A percentile compares a stretch with the other conserved stretches of the same genome.
Evolutionary conservation across 1,139 yeast genomes (phyloP).

Genomic region (Diutina neorugosa): DNA sequence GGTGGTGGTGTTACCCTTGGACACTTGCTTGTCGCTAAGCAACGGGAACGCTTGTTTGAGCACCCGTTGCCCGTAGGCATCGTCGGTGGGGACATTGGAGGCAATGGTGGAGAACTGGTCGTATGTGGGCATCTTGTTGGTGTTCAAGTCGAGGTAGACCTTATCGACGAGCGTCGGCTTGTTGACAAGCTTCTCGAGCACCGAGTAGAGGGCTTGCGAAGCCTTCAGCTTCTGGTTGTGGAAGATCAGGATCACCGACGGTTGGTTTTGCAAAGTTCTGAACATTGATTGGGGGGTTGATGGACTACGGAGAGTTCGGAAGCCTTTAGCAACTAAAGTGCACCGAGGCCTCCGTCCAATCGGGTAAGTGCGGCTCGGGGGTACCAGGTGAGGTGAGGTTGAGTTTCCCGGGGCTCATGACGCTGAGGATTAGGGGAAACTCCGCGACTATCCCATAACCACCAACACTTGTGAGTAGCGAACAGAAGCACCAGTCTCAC

Average conservation of each 20-base stretch:
- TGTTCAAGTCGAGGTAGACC: slow-evolving; percentile 27
- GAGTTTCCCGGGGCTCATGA: too few species aligned
- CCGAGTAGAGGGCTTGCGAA: slow-evolving; percentile 20
- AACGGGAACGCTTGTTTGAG: slow-evolving; percentile 28
- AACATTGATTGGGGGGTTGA: slow-evolving; percentile 10
- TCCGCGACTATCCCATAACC: too few species aligned
- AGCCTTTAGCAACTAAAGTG: not conserved
- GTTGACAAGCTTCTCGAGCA: slow-evolving; percentile 21
- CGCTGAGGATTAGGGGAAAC: too few species aligned
- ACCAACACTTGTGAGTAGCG: too few species aligned
- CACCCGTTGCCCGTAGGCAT: slow-evolving; percentile 10
- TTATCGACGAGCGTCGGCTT: slow-evolving; percentile 16
- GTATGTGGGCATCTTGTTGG: slow-evolving; percentile 31
- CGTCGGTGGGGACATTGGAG: slow-evolving; percentile 14
- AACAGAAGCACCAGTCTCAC: too few species aligned
- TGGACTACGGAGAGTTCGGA: not conserved
- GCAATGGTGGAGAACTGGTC: slow-evolving; percentile 27
- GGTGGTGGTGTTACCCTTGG: slow-evolving; percentile 10
- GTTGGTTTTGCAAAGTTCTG: slow-evolving; percentile 32
- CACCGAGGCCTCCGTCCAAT: not conserved
- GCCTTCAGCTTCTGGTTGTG: slow-evolving; percentile 26
- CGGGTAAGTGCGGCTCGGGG: not conserved
- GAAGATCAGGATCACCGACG: slow-evolving; percentile 32
- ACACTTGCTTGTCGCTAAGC: slow-evolving; percentile 15
- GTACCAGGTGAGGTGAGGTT: too few species aligned